These are phyloP conservation scores for Akanthomyces dipterigenus DNA, from an alignment of 2,329 filamentous ascomycete genomes.

Conservation along the genomic window DNA sequence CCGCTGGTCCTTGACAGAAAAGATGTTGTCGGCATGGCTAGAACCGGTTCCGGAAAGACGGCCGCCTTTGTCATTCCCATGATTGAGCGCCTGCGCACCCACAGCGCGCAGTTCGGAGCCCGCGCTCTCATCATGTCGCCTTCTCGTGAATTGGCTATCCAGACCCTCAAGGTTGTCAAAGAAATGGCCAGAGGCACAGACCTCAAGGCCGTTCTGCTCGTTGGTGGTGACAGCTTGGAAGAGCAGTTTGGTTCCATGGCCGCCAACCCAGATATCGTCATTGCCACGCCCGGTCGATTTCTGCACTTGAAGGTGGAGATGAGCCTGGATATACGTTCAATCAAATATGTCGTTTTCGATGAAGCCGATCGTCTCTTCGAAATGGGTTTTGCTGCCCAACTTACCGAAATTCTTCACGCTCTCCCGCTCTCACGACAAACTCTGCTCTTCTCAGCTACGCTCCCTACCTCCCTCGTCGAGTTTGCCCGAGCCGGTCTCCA, in stretches of 20 bases:
- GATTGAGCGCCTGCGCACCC: constrained; percentile 86
- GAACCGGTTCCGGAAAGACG: constrained; percentile 98
- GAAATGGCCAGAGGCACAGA: constrained; percentile 88
- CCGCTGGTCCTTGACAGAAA: constrained; percentile 82
- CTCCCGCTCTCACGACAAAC: constrained; percentile 82
- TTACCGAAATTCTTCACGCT: constrained; percentile 87
- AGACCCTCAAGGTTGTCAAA: constrained; percentile 94
- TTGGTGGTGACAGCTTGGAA: constrained; percentile 91
- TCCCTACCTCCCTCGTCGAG: constrained; percentile 90
- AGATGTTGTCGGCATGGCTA: constrained; percentile 98
- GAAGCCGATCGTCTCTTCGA: constrained; percentile 96
- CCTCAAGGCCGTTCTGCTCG: constrained; percentile 79
- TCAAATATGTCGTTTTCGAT: constrained; percentile 93
- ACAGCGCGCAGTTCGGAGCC: constrained; percentile 80
- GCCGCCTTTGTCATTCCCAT: constrained; percentile 97
- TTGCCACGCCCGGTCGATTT: constrained; percentile 93
- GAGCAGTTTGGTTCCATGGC: constrained; percentile 93
- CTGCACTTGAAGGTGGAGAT: constrained; percentile 97
- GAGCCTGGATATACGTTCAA: constrained; percentile 81
- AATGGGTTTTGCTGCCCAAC: constrained; percentile 93
- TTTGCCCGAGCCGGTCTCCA: constrained; percentile 91
- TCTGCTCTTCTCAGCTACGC: constrained; percentile 86
- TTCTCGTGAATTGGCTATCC: constrained; percentile 86
- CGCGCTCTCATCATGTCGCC: constrained; percentile 85
- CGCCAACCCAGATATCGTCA: constrained; percentile 92